A percentile compares a stretch with the other conserved stretches of the same genome.
phyloP scores from a whole-genome alignment of 768 basidiomycete species.

The Boletus reticuloceps region DNA sequence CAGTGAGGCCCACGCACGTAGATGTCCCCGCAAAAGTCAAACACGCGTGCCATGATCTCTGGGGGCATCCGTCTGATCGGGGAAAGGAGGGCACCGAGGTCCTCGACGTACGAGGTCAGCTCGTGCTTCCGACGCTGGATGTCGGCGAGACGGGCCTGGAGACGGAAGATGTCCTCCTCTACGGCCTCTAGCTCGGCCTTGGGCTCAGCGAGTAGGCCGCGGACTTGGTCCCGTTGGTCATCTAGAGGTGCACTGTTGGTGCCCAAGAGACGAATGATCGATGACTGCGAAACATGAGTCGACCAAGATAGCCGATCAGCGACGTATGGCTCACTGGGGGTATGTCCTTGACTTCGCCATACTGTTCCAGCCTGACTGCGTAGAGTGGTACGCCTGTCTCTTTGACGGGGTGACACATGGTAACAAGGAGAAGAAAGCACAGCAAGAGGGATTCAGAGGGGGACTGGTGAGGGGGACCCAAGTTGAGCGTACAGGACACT shows the following conservation, averaged over 20 bases:
- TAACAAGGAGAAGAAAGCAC: background rate
- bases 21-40: constrained; percentile 32
- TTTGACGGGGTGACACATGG: constrained; percentile 13
- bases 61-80: constrained; percentile 33
- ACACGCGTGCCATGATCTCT: constrained; percentile 32
- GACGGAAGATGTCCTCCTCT: constrained; percentile 24
- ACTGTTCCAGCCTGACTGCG: constrained; percentile 23
- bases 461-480: no score
- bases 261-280: constrained; percentile 29
- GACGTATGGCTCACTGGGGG: constrained; percentile 20
- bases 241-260: constrained; percentile 27
- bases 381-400: constrained; percentile 28
- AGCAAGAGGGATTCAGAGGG: background rate
- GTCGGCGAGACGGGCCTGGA: constrained; percentile 30
- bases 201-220: constrained; percentile 22
- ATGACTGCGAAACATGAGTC: constrained; percentile 20
- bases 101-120: constrained; percentile 29
- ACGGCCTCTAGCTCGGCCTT: constrained; percentile 26
- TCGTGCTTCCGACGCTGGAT: constrained; percentile 28
- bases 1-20: constrained; percentile 27
- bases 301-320: background rate
- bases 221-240: constrained; percentile 29
- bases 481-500: background rate
- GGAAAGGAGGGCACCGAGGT: constrained; percentile 32
- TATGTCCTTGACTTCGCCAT: constrained; percentile 30